These are phyloP conservation scores for Grigorovia yakushimaensis DNA, from an alignment of 805 yeast species.

Conservation along the genomic window DNA sequence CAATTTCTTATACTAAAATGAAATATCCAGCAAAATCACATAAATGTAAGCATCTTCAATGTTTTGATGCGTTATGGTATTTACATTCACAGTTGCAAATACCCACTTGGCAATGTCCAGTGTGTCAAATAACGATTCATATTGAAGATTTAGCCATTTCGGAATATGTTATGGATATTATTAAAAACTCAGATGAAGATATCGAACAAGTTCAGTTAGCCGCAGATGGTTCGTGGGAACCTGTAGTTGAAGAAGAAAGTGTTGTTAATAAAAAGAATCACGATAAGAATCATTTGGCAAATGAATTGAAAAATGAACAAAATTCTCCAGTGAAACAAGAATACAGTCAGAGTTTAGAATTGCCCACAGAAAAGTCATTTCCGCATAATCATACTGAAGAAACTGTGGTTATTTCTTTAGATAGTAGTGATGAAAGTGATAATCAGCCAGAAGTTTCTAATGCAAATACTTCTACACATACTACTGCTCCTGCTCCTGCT, in stretches of 20 bases:
- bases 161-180: slow-evolving; percentile 59
- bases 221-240: slow-evolving; percentile 67
- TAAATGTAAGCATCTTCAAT: slow-evolving; percentile 71
- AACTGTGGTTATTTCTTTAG: slow-evolving; percentile 32
- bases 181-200: slow-evolving; percentile 42
- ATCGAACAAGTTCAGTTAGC: slow-evolving; percentile 59
- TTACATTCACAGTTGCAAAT: slow-evolving; percentile 67
- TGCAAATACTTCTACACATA: background rate
- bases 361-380: background rate
- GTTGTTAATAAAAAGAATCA: slow-evolving; percentile 6
- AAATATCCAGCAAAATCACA: slow-evolving; percentile 60
- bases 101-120: slow-evolving; percentile 84
- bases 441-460: background rate
- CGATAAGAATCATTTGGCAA: background rate
- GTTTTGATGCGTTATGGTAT: slow-evolving; percentile 76
- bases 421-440: slow-evolving; percentile 34
- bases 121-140: slow-evolving; percentile 49
- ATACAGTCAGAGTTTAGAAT: background rate
- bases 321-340: slow-evolving; percentile 8
- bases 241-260: slow-evolving; percentile 23
- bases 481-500: background rate
- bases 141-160: slow-evolving; percentile 58
- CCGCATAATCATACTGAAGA: background rate
- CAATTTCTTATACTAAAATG: slow-evolving; percentile 65
- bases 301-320: background rate